Evolutionary conservation across 768 basidiomycete genomes (phyloP), one percentile per base, ranked within the genome.

Genomic region (Psilocybe azurescens): DNA sequence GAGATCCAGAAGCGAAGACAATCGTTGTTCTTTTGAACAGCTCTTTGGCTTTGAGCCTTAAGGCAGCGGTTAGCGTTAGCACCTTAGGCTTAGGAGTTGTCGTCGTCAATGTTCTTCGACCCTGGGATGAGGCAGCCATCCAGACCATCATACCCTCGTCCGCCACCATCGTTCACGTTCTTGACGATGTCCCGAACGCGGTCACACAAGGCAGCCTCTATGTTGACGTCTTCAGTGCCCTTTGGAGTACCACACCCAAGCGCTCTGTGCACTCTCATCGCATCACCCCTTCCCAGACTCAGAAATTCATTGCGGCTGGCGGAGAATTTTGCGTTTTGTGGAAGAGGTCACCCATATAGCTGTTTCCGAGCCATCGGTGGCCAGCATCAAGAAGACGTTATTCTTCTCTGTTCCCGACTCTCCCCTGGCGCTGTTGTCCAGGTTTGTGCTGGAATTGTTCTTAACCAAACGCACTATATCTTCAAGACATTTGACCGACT

Each of bases 11-110:
- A 18, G 91, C 94, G 0, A 78, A 78, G 30, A 87, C 86, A 14
- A 86, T 89, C 53, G 62, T 96, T 62, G 87, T 96, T 49, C 65
- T 89, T 20, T 78, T 89, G 61, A 95, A 96, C 67, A 88, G 94
- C 0, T 89, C 91, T 2, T 74, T 93, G 39, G 90, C 93, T n/a
- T 77, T 88, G 39, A 77, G 79, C 36, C 84, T 88, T 20, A 84
- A 87, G 65, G 81, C 84, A 1, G 72, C 87, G 10, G 81, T 83
- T 11, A 67, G 61, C 10, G 58, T 54, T 3, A 62, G 70, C 41
- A 67, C 74, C 0, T 64, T 78, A 8, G 85, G 87, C 10, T 73
- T 94, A 9, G 93, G 88, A 2, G 81, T 89, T 1, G 78, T 95
- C 58, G 75, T 84, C 49, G 89, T 94, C 56, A 89, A 91, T 64